Evolutionary conservation across 352 stramenopile genomes (phyloP).

Genomic region (Phytopythium chamaehyphon): DNA sequence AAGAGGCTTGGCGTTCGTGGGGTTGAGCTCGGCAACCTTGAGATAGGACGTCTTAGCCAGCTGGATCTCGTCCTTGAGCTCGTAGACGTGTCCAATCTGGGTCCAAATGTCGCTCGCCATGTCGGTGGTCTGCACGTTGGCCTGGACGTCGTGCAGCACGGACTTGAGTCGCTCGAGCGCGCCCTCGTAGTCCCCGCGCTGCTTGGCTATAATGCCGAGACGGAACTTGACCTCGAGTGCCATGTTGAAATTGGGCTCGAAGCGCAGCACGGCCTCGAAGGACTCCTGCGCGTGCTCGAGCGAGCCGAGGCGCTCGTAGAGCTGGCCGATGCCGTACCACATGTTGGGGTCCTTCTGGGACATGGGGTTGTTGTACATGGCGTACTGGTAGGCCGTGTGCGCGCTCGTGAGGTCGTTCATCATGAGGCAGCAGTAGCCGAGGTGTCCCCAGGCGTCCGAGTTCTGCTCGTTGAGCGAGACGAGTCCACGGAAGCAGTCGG

Average conservation of each 20-base stretch:
- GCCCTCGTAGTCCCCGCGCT: constrained; percentile 75
- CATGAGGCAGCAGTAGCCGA: constrained; percentile 88
- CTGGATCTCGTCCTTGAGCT: constrained; percentile 84
- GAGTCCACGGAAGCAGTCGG: constrained; percentile 83
- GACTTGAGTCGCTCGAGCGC: constrained; percentile 81
- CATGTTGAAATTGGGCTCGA: constrained; percentile 88
- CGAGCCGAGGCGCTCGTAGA: constrained; percentile 81
- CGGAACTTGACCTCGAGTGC: constrained; percentile 85
- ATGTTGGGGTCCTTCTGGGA: constrained; percentile 85
- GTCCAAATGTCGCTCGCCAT: constrained; percentile 88
- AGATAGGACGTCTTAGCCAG: constrained; percentile 83
- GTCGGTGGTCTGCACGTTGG: constrained; percentile 76
- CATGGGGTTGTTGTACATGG: constrained; percentile 89
- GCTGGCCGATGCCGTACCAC: constrained; percentile 86
- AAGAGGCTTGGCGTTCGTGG: constrained; percentile 78
- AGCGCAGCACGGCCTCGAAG: constrained; percentile 80
- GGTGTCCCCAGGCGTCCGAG: constrained; percentile 78
- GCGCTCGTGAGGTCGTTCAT: constrained; percentile 87
- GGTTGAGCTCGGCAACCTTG: constrained; percentile 81
- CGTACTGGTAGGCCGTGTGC: constrained; percentile 85
- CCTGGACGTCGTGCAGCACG: constrained; percentile 75
- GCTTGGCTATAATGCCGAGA: constrained; percentile 82
- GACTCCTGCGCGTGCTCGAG: constrained; percentile 83
- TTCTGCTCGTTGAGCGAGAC: constrained; percentile 84
- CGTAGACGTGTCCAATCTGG: constrained; percentile 85